These are phyloP conservation scores for Nannizziopsis barbatae DNA, from an alignment of 2,329 filamentous ascomycete species.

Conservation along the genomic window DNA sequence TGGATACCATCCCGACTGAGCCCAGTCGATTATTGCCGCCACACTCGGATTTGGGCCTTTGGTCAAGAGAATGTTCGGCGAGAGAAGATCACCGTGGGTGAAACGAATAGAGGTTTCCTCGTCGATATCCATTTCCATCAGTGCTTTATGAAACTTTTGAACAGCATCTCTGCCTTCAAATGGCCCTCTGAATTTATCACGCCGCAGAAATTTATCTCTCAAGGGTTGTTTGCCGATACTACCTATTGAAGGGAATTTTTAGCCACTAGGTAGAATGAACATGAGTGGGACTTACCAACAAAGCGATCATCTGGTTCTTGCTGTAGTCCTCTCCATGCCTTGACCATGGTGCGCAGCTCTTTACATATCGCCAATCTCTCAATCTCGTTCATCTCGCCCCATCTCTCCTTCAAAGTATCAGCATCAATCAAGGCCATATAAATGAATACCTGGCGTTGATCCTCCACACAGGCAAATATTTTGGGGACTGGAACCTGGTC, in stretches of 20 bases:
- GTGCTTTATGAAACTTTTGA: constrained; percentile 23
- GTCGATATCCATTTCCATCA: constrained; percentile 24
- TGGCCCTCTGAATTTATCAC: constrained; percentile 20
- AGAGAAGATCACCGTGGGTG: constrained; percentile 19
- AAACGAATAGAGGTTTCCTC: constrained; percentile 18
- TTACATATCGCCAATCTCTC: constrained; percentile 23
- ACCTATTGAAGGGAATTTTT: constrained; percentile 18
- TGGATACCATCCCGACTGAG: constrained; percentile 26
- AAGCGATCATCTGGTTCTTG: constrained; percentile 13
- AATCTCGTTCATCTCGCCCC: constrained; percentile 17
- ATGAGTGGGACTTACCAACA: constrained; percentile 18
- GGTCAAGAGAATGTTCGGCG: constrained; percentile 20
- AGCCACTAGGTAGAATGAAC: not conserved
- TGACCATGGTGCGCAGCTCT: constrained; percentile 22
- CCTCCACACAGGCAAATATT: constrained; percentile 21
- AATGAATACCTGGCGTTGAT: constrained; percentile 19
- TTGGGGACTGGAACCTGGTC: constrained; percentile 21
- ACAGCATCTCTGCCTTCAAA: constrained; percentile 24
- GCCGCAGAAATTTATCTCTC: constrained; percentile 25
- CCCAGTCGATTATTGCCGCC: constrained; percentile 25
- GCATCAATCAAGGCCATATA: constrained; percentile 22
- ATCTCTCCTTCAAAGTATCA: constrained; percentile 19
- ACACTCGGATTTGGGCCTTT: constrained; percentile 19
- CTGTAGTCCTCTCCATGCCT: constrained; percentile 16
- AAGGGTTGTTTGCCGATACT: constrained; percentile 22